A percentile compares a stretch with the other conserved stretches of the same genome.
These are phyloP conservation scores for Blumeriella jaapii DNA, from an alignment of 2,329 filamentous ascomycete species.

Conservation along the genomic window DNA sequence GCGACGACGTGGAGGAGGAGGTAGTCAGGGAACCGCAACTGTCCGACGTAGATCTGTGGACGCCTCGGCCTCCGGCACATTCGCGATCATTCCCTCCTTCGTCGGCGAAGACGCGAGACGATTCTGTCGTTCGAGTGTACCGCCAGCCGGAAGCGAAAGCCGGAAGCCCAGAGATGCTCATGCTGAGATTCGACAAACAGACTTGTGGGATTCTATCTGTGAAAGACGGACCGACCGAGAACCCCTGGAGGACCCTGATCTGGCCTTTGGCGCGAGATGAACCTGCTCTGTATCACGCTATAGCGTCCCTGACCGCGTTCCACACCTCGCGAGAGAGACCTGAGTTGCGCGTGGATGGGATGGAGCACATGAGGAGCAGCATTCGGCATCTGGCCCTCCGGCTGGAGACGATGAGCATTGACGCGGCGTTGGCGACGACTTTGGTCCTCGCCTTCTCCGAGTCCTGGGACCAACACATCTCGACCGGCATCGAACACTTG, in stretches of 20 bases:
- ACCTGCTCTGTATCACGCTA: constrained; percentile 55
- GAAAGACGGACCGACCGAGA: constrained; percentile 57
- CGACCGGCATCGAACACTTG: constrained; percentile 57
- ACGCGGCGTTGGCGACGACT: constrained; percentile 59
- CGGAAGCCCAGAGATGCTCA: constrained; percentile 48
- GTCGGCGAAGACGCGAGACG: constrained; percentile 12
- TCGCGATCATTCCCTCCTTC: constrained; percentile 17
- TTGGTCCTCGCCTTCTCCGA: constrained; percentile 58
- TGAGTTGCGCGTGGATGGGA: constrained; percentile 46
- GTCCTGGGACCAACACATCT: constrained; percentile 59
- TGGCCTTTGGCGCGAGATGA: constrained; percentile 55
- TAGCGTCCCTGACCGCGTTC: constrained; percentile 58
- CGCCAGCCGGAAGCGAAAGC: constrained; percentile 36
- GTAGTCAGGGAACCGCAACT: constrained; percentile 32
- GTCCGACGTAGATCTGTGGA: constrained; percentile 21
- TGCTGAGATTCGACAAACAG: constrained; percentile 49
- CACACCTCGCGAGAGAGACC: constrained; percentile 49
- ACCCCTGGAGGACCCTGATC: constrained; percentile 60
- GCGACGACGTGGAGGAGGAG: constrained; percentile 46
- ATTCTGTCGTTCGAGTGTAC: constrained; percentile 28
- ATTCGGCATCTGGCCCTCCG: constrained; percentile 46
- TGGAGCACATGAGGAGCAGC: constrained; percentile 57
- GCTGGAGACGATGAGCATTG: constrained; percentile 50
- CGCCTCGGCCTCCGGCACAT: constrained; percentile 16
- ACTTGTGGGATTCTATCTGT: constrained; percentile 62